Evolutionary conservation across 179 eudicot species (phyloP).

Genomic region (Amaranthus tricolor): DNA sequence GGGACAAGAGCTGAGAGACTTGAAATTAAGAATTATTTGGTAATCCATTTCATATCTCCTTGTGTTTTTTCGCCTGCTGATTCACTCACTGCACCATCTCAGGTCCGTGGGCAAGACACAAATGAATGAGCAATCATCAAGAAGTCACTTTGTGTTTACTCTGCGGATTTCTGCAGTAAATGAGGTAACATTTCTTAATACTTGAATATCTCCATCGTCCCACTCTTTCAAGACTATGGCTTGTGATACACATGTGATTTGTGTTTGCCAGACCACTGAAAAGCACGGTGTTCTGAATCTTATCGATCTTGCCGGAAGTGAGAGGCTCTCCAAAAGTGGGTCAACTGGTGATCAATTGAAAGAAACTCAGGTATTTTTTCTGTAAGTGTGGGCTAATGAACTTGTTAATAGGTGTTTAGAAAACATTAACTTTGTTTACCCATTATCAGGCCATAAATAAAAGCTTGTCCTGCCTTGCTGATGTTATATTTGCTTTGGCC

Average conservation of each 20-base stretch:
- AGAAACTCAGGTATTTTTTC: constrained; percentile 58
- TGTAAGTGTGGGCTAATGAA: background rate
- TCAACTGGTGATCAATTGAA: constrained; percentile 77
- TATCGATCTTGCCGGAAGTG: constrained; percentile 86
- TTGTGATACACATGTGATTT: constrained; percentile 10
- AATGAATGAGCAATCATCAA: constrained; percentile 83
- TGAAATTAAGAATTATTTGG: too few species aligned
- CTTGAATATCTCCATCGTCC: too few species aligned
- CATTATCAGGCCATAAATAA: constrained; percentile 60
- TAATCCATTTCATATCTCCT: too few species aligned
- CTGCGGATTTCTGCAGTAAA: constrained; percentile 66
- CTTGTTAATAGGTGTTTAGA: background rate
- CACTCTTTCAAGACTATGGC: background rate
- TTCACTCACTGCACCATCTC: background rate
- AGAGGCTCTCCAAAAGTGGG: constrained; percentile 79
- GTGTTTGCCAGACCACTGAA: constrained; percentile 53
- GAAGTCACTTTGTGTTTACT: constrained; percentile 85
- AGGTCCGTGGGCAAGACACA: constrained; percentile 80
- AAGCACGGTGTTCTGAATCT: constrained; percentile 75
- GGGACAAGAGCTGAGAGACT: too few species aligned
- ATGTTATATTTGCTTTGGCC: constrained; percentile 70
- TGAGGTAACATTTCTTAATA: constrained; percentile 40
- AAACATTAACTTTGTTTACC: background rate
- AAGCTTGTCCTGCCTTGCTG: constrained; percentile 68
- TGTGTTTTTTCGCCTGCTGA: too few species aligned